phyloP scores from a whole-genome alignment of 2,329 filamentous ascomycete genomes.

The Fusarium sp. region DNA sequence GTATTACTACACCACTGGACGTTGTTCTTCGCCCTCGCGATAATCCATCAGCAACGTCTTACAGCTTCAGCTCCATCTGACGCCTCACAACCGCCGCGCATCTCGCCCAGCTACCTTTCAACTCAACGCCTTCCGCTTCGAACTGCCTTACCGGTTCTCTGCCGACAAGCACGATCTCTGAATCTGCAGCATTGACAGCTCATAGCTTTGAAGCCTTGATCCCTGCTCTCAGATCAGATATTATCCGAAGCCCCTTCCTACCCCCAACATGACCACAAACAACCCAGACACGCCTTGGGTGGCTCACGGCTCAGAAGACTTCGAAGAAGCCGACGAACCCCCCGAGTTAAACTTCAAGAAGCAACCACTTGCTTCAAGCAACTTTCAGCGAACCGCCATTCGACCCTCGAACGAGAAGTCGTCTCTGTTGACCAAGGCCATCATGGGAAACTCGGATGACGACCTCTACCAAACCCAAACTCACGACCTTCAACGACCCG shows the following conservation, averaged over 20 bases:
- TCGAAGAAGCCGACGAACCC: slow-evolving; percentile 87
- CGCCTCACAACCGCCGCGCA: slow-evolving; percentile 20
- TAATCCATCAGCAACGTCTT: slow-evolving; percentile 34
- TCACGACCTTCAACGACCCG: slow-evolving; percentile 30
- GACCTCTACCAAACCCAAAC: slow-evolving; percentile 55
- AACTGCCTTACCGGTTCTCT: slow-evolving; percentile 9
- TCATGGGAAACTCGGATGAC: slow-evolving; percentile 75
- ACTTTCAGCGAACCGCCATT: slow-evolving; percentile 61
- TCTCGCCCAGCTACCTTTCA: background rate
- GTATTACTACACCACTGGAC: slow-evolving; percentile 22
- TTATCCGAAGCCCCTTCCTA: slow-evolving; percentile 44
- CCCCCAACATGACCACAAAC: slow-evolving; percentile 45
- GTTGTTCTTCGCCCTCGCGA: slow-evolving; percentile 17
- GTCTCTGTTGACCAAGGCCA: slow-evolving; percentile 88
- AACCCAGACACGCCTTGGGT: slow-evolving; percentile 48
- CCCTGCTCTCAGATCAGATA: slow-evolving; percentile 28
- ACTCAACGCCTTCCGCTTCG: background rate
- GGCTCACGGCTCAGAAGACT: slow-evolving; percentile 66
- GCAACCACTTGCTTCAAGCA: slow-evolving; percentile 42
- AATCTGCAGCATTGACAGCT: slow-evolving; percentile 12
- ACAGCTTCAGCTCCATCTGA: slow-evolving; percentile 38
- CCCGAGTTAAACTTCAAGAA: slow-evolving; percentile 68
- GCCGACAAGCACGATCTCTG: slow-evolving; percentile 12
- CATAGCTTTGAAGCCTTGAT: slow-evolving; percentile 12
- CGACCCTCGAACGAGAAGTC: slow-evolving; percentile 69